phyloP scores from a whole-genome alignment of 2,329 filamentous ascomycete genomes.

The Phyllosticta capitalensis region DNA sequence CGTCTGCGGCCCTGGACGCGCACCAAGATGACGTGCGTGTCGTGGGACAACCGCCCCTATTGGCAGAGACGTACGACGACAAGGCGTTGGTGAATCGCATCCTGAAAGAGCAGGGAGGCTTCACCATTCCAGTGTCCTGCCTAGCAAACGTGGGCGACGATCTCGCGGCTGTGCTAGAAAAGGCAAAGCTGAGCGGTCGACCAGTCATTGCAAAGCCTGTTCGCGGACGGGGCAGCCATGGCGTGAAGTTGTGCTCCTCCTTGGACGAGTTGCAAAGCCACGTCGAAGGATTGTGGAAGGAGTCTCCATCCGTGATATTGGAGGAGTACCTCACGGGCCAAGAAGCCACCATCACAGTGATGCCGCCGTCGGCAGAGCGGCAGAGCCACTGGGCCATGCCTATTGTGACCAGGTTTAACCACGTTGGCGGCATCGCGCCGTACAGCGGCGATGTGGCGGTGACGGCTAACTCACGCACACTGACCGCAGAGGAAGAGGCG shows the following conservation, averaged over 20 bases:
- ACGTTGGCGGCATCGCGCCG: conserved; percentile 38
- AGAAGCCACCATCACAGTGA: conserved; percentile 43
- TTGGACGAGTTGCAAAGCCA: conserved; percentile 27
- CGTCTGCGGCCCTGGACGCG: conserved; percentile 24
- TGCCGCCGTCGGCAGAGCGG: conserved; percentile 33
- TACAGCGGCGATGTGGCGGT: conserved; percentile 43
- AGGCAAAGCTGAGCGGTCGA: conserved; percentile 16
- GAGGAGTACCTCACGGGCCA: conserved; percentile 41
- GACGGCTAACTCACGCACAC: conserved; percentile 36
- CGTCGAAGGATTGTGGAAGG: conserved; percentile 24
- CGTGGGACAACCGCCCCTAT: conserved; percentile 37
- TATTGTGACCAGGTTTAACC: conserved; percentile 40
- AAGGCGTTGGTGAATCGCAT: conserved; percentile 41
- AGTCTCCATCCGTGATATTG: conserved; percentile 33
- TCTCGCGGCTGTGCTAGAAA: conserved; percentile 3
- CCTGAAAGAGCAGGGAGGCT: conserved; percentile 27
- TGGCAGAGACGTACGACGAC: conserved; percentile 43
- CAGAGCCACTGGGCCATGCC: conserved; percentile 36
- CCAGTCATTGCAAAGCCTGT: conserved; percentile 42
- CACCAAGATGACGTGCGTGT: conserved; percentile 27
- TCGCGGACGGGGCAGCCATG: conserved; percentile 41
- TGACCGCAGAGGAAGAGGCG: conserved; percentile 23
- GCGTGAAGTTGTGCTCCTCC: conserved; percentile 37
- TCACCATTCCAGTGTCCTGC: conserved; percentile 29
- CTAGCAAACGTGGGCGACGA: conserved; percentile 13